Evolutionary conservation across 169 alveolate species (phyloP).

Genomic region (Miamiensis avidus): DNA sequence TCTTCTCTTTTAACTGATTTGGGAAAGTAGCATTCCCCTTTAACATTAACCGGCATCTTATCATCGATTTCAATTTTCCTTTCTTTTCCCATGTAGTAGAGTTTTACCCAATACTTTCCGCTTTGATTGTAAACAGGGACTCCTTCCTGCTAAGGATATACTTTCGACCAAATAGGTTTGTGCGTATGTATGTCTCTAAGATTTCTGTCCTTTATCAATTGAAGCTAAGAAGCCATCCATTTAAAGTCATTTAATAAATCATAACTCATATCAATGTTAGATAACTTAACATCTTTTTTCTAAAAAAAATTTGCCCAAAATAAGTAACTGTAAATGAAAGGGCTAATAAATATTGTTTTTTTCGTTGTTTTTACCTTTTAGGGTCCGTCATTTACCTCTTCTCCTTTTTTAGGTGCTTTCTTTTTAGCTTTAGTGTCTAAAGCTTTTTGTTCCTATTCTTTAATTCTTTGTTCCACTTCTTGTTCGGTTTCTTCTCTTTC

Average conservation of each 20-base stretch:
- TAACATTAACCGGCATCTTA: constrained; percentile 78
- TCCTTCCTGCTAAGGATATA: constrained; percentile 87
- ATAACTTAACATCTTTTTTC: constrained; percentile 63
- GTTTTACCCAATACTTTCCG: constrained; percentile 85
- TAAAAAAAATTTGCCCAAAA: constrained; percentile 6
- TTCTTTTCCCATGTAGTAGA: constrained; percentile 82
- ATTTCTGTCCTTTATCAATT: constrained; percentile 80
- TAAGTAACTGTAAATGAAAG: background rate
- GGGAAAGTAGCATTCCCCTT: constrained; percentile 75
- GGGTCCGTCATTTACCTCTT: constrained; percentile 7
- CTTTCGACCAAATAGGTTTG: constrained; percentile 73
- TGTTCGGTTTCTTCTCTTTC: constrained; percentile 86
- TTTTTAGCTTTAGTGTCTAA: constrained; percentile 35
- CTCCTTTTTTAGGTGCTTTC: constrained; percentile 39
- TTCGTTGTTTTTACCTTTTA: constrained; percentile 57
- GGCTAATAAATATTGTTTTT: too few species aligned
- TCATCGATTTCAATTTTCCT: constrained; percentile 85
- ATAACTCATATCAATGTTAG: constrained; percentile 70
- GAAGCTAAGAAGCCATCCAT: constrained; percentile 83
- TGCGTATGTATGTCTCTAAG: constrained; percentile 69
- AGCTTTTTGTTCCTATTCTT: constrained; percentile 53
- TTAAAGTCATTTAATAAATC: constrained; percentile 68
- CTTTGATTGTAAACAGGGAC: constrained; percentile 78
- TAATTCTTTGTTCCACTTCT: constrained; percentile 74
- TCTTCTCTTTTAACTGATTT: constrained; percentile 71